Evolutionary conservation across 108 stramenopile species (phyloP).

Genomic region (Cyclotella atomus): DNA sequence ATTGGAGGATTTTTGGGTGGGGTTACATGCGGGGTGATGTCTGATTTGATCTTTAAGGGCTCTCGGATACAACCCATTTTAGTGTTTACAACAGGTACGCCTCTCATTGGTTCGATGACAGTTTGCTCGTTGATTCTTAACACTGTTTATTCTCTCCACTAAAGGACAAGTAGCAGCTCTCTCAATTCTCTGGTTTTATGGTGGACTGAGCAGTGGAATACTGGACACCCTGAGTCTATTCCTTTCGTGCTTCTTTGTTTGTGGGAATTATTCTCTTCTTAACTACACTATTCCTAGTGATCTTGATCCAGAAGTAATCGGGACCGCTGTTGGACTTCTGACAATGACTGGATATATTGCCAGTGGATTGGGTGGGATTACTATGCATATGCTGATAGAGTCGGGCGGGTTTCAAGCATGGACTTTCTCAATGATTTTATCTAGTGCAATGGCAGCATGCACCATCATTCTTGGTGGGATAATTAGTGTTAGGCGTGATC

Average conservation of each 20-base stretch:
- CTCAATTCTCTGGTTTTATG: not conserved
- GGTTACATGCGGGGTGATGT: not conserved
- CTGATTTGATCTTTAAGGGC: not conserved
- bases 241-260: slow-evolving; percentile 4
- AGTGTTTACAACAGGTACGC: slow-evolving; percentile 1
- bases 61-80: slow-evolving; percentile 7
- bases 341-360: slow-evolving; percentile 10
- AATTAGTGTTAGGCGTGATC: not conserved
- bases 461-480: slow-evolving; percentile 3
- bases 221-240: not conserved
- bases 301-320: not conserved
- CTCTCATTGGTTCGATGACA: not conserved
- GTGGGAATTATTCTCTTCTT: slow-evolving; percentile 4
- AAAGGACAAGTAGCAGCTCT: slow-evolving; percentile 4
- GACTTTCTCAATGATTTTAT: not conserved
- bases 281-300: slow-evolving; percentile 9
- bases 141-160: not conserved
- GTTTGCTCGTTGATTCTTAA: not conserved
- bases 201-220: not conserved
- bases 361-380: slow-evolving; percentile 6
- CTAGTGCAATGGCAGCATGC: slow-evolving; percentile 1
- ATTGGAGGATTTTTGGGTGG: slow-evolving; percentile 4
- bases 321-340: slow-evolving; percentile 2
- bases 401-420: not conserved
- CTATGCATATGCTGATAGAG: slow-evolving; percentile 10